Percentiles rank a stretch among this genome's conserved stretches.
phyloP scores from a whole-genome alignment of 805 yeast genomes.

The Candida sithepensis region DNA sequence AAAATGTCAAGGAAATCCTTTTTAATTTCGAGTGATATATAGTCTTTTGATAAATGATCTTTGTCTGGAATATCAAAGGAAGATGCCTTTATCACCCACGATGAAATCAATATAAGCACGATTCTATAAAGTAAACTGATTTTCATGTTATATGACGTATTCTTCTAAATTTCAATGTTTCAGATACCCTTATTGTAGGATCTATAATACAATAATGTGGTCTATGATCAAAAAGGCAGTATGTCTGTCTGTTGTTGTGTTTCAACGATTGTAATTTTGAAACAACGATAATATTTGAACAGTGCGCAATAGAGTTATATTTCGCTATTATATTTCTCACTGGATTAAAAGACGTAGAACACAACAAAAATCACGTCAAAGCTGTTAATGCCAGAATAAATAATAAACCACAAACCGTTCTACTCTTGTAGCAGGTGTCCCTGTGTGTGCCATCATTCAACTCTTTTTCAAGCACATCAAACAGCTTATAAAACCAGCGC shows the following conservation, averaged over 20 bases:
- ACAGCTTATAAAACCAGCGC: no score
- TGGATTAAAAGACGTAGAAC: no score
- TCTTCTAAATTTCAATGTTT: not conserved
- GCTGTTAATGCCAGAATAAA: no score
- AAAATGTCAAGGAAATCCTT: slow-evolving; percentile 35
- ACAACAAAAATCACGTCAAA: no score
- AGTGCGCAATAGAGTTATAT: no score
- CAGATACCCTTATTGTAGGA: not conserved
- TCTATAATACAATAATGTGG: not conserved
- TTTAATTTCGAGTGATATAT: slow-evolving; percentile 60
- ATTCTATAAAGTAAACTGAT: slow-evolving; percentile 2
- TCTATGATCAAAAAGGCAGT: not conserved
- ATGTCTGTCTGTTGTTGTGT: not conserved
- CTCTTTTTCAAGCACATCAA: no score
- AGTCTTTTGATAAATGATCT: slow-evolving; percentile 49
- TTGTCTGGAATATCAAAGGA: slow-evolving; percentile 27
- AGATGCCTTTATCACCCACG: not conserved
- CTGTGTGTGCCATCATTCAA: no score
- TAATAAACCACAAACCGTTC: no score
- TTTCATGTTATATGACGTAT: slow-evolving; percentile 1
- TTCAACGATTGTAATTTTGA: not conserved
- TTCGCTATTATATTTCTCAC: no score
- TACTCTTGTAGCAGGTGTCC: no score
- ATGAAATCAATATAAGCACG: not conserved
- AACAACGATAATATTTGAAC: not conserved